These are phyloP conservation scores for Backusella luteola DNA, from an alignment of 192 early-diverging fungal genomes.

Conservation along the genomic window DNA sequence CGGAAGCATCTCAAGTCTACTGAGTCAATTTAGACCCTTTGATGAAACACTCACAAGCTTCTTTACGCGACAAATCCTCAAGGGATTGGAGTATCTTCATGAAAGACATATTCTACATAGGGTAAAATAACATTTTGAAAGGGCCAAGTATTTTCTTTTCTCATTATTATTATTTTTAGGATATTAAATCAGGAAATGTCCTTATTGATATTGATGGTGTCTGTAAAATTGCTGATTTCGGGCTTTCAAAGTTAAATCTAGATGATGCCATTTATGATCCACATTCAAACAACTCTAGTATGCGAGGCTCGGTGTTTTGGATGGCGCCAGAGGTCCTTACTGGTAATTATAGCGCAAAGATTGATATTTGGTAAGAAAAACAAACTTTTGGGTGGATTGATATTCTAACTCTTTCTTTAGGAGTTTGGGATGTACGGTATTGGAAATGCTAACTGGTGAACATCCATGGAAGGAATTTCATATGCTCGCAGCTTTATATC, in stretches of 20 bases:
- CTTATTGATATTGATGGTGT: constrained; percentile 76
- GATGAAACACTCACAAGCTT: constrained; percentile 65
- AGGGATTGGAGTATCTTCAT: constrained; percentile 86
- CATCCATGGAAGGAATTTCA: constrained; percentile 61
- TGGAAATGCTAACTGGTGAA: constrained; percentile 94
- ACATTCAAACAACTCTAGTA: background rate
- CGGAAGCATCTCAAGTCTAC: constrained; percentile 76
- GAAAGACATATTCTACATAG: constrained; percentile 69
- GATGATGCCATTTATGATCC: background rate
- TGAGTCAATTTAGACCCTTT: constrained; percentile 68
- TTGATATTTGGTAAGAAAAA: constrained; percentile 77
- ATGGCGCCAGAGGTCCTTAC: constrained; percentile 95
- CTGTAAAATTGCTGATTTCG: constrained; percentile 96
- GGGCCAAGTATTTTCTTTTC: too few species aligned
- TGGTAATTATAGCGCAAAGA: constrained; percentile 84
- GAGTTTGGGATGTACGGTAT: constrained; percentile 77
- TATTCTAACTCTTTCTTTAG: background rate
- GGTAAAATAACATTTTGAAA: constrained; percentile 28
- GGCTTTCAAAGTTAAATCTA: constrained; percentile 78
- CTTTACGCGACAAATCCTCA: constrained; percentile 77
- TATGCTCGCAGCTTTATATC: constrained; percentile 45
- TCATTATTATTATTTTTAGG: constrained; percentile 26
- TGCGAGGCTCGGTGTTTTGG: constrained; percentile 71
- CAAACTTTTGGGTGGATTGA: too few species aligned
- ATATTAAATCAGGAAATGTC: constrained; percentile 81